Conservation (phyloP, 2,329 filamentous ascomycete genomes). For the Colletotrichum eleusines region DNA sequence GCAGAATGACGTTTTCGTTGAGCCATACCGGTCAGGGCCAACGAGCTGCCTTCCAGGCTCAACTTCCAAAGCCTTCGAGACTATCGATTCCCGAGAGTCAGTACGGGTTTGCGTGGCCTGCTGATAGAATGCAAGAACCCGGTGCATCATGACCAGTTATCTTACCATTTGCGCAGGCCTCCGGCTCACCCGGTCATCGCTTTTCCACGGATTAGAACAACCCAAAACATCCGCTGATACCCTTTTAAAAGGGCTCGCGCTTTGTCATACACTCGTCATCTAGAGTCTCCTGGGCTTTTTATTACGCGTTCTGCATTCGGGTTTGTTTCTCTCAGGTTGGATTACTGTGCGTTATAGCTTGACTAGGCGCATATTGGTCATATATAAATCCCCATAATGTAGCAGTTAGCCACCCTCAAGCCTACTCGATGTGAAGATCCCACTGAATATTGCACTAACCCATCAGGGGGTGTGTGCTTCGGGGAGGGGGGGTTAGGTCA, state of each 20-base stretch:
- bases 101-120: constrained; percentile 12
- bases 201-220: background rate
- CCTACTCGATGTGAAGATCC: constrained; percentile 19
- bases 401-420: constrained; percentile 11
- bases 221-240: background rate
- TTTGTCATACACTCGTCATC: constrained; percentile 28
- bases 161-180: background rate
- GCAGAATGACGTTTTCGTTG: constrained; percentile 26
- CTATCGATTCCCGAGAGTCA: background rate
- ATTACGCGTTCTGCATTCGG: background rate
- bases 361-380: background rate
- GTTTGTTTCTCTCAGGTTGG: background rate
- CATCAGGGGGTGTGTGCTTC: too few relatives aligned
- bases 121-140: constrained; percentile 17
- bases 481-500: constrained; percentile 19
- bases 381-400: background rate
- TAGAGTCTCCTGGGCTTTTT: background rate
- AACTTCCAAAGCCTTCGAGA: background rate
- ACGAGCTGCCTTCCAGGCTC: background rate
- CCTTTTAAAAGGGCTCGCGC: constrained; percentile 1
- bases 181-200: background rate
- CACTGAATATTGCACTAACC: constrained; percentile 15
- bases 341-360: constrained; percentile 1
- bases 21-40: background rate
- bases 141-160: background rate